These are phyloP conservation scores for Pseudogymnoascus sp. DNA, from an alignment of 2,329 filamentous ascomycete species.

Conservation along the genomic window DNA sequence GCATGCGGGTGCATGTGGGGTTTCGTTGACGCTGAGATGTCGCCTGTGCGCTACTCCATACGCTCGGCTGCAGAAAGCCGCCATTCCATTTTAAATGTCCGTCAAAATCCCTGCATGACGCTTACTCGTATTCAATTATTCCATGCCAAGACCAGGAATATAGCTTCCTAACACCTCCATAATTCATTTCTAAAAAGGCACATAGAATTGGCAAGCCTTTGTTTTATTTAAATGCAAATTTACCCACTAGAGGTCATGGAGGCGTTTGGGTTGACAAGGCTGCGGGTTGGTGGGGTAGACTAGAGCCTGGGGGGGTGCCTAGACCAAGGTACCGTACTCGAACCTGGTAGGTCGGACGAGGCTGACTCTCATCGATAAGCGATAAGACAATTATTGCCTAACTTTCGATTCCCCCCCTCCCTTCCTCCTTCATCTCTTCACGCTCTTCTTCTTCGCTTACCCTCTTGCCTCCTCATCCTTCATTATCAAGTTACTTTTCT, in stretches of 20 bases:
- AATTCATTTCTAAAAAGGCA: neutral
- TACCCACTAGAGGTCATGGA: neutral
- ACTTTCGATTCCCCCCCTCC: neutral
- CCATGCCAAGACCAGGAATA: slow-evolving; percentile 3
- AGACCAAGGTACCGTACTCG: neutral
- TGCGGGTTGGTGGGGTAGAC: slow-evolving; percentile 4
- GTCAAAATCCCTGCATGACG: neutral
- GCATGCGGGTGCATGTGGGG: neutral
- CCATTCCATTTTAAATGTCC: neutral
- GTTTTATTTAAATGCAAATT: neutral
- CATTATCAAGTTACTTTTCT: neutral
- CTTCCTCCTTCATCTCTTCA: slow-evolving; percentile 3
- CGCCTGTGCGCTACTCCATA: slow-evolving; percentile 6
- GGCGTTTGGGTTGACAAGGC: neutral
- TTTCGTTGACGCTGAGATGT: slow-evolving; percentile 7
- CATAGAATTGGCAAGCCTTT: neutral
- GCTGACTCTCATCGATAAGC: slow-evolving; percentile 6
- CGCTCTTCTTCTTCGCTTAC: neutral
- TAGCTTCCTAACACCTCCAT: neutral
- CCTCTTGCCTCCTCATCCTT: neutral
- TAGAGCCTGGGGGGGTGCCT: neutral
- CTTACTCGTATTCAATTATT: neutral
- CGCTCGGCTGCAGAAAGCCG: slow-evolving; percentile 2
- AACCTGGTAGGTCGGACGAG: slow-evolving; percentile 3
- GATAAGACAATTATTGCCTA: slow-evolving; percentile 10